These are phyloP conservation scores for Pascua guehoae DNA, from an alignment of 1,284 basidiomycete genomes.

Conservation along the genomic window DNA sequence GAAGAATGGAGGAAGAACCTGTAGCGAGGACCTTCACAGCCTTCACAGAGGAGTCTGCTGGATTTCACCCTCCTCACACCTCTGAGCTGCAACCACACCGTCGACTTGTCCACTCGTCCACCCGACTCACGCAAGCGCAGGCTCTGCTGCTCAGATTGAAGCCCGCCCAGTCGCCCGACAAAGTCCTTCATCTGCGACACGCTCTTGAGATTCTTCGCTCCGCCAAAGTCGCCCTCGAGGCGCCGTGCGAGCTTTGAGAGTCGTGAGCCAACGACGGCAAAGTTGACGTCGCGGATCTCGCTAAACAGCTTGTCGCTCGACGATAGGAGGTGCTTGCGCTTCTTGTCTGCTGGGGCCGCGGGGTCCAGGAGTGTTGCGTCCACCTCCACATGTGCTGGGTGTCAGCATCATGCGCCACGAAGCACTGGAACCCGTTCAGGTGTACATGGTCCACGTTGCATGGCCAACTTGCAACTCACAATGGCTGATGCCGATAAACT, in stretches of 20 bases:
- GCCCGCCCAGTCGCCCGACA: conserved; percentile 85
- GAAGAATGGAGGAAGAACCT: too few relatives aligned
- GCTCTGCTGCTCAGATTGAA: conserved; percentile 87
- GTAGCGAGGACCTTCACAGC: too few relatives aligned
- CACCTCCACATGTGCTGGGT: conserved; percentile 79
- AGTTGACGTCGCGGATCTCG: conserved; percentile 87
- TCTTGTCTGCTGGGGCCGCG: conserved; percentile 57
- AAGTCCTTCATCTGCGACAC: conserved; percentile 90
- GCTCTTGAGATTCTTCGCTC: conserved; percentile 60
- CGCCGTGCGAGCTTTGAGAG: conserved; percentile 77
- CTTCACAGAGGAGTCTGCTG: too few relatives aligned
- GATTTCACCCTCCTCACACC: too few relatives aligned
- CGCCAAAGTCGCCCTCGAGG: conserved; percentile 78
- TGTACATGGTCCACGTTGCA: neutral
- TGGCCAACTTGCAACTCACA: conserved; percentile 56
- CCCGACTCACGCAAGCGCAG: conserved; percentile 70
- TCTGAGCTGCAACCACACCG: too few relatives aligned
- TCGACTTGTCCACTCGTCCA: neutral
- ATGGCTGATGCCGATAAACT: conserved; percentile 83
- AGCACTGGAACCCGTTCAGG: neutral
- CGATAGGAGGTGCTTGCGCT: conserved; percentile 81
- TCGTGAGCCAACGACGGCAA: conserved; percentile 82
- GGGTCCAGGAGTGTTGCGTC: conserved; percentile 71
- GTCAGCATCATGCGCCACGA: conserved; percentile 9
- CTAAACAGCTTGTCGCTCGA: conserved; percentile 74